These are phyloP conservation scores for Cystobasidium onofrii DNA, from an alignment of 768 basidiomycete species.

Conservation along the genomic window DNA sequence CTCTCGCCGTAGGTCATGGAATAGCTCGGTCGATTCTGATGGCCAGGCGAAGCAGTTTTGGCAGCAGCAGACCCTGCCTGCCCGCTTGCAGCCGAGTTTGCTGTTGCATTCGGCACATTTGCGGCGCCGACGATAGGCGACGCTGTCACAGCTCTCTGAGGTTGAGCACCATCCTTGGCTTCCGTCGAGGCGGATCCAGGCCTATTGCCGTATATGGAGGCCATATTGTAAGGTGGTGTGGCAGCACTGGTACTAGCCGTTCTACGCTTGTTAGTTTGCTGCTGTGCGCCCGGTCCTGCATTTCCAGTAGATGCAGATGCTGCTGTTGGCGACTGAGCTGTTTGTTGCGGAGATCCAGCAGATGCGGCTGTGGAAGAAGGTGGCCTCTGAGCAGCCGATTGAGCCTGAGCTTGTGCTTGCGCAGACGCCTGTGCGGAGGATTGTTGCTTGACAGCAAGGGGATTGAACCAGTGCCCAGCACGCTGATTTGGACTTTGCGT, in stretches of 20 bases:
- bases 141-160: background rate
- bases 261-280: background rate
- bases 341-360: background rate
- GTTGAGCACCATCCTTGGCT: background rate
- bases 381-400: background rate
- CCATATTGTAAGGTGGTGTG: background rate
- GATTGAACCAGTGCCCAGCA: conserved; percentile 3
- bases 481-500: conserved; percentile 1
- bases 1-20: background rate
- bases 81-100: background rate
- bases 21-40: background rate
- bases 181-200: background rate
- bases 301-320: background rate
- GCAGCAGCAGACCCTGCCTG: background rate
- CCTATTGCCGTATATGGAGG: background rate
- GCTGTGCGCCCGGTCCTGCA: background rate
- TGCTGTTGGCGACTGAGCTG: background rate
- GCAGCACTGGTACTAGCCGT: background rate
- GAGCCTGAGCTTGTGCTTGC: background rate
- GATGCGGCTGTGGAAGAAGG: background rate
- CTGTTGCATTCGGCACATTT: background rate
- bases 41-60: background rate
- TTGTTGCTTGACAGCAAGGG: conserved; percentile 1
- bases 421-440: background rate
- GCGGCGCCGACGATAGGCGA: background rate